phyloP scores from a whole-genome alignment of 2,329 filamentous ascomycete genomes.

The Coniochaeta pulveracea region DNA sequence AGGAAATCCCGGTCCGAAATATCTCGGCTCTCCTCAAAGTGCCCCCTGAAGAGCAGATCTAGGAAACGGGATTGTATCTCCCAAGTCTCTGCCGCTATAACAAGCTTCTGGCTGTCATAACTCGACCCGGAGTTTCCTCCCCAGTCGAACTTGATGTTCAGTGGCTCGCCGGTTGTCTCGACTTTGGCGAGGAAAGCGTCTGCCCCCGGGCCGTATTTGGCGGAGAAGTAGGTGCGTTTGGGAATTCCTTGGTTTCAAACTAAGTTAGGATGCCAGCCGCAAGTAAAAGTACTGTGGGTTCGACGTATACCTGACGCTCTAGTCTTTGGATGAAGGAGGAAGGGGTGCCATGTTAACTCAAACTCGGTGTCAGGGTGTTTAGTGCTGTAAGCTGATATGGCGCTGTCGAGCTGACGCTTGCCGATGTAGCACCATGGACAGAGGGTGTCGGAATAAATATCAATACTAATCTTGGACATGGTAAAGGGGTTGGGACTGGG shows the following conservation, averaged over 20 bases:
- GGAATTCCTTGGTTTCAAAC: too few species aligned
- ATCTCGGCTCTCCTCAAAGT: constrained; percentile 30
- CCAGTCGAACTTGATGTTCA: constrained; percentile 28
- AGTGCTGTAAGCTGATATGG: constrained; percentile 28
- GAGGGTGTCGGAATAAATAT: constrained; percentile 36
- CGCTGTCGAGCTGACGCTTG: constrained; percentile 31
- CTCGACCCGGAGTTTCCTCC: constrained; percentile 31
- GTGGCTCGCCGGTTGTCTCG: constrained; percentile 17
- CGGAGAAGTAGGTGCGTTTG: constrained; percentile 1
- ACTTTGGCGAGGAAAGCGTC: constrained; percentile 19
- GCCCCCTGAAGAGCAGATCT: constrained; percentile 26
- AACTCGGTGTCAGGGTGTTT: constrained; percentile 31
- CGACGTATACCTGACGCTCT: constrained; percentile 15
- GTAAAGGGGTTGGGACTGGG: too few species aligned
- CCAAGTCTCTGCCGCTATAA: constrained; percentile 22
- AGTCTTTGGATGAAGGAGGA: constrained; percentile 28
- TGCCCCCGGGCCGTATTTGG: constrained; percentile 16
- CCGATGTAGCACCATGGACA: constrained; percentile 43
- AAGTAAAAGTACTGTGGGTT: constrained; percentile 1
- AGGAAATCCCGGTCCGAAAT: constrained; percentile 16
- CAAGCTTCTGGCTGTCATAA: constrained; percentile 33
- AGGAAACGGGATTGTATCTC: constrained; percentile 16
- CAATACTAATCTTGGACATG: constrained; percentile 17
- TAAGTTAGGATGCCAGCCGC: background rate
- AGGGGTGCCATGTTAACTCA: constrained; percentile 34